Base-by-base conservation (phyloP, 345 rosid genomes). In the Microcos paniculata region DNA sequence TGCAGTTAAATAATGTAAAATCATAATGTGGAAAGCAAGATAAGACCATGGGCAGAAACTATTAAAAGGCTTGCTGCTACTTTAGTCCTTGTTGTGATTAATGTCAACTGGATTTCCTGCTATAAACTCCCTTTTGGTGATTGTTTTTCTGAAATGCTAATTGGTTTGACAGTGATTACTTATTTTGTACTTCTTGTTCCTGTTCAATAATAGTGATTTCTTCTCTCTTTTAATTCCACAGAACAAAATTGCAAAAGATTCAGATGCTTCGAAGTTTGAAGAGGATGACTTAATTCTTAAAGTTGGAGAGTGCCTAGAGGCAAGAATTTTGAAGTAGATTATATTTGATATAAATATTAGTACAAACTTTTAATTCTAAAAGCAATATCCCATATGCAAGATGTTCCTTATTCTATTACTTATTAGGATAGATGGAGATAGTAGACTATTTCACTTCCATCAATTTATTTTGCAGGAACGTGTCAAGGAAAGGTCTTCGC, bases 271-370 rank as follows among this genome's bases (percentile, higher is more conserved):
- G 65, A 92, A 86, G 46, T 88, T 88, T 56, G 91, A 91, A 81
- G 97, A 87, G 71, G 96, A 90, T 58, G 91, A 93, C 78, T 65
- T 96, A 57, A 89, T 96, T 82, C 86, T 91, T 72, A 96, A 91
- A 96, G 97, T 90, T 72, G 99, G 90, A 80, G 94, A 92, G 81
- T 89, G 92, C 87, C 89, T 96, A 74, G 92, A 96, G 96, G 98
- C 87, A 90, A 87, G 97, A 76, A 71, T 56, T 62, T 81, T 23
- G 18, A 23, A 33, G 26, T 31, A 53, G 15, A 53, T 71, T 53
- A 38, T 33, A 19, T 45, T 55, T 64, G 43, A 52, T 75, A 16
- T 55, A 57, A 57, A 21, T 26, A 72, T 33, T 58, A 61, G 16
- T 40, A 35, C 26, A 46, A 26, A 4, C 6, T 6, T 40, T 49